Evolutionary conservation across 2,329 filamentous ascomycete genomes (phyloP), one percentile per base, ranked within the genome.

Genomic region (Colletotrichum sp.): DNA sequence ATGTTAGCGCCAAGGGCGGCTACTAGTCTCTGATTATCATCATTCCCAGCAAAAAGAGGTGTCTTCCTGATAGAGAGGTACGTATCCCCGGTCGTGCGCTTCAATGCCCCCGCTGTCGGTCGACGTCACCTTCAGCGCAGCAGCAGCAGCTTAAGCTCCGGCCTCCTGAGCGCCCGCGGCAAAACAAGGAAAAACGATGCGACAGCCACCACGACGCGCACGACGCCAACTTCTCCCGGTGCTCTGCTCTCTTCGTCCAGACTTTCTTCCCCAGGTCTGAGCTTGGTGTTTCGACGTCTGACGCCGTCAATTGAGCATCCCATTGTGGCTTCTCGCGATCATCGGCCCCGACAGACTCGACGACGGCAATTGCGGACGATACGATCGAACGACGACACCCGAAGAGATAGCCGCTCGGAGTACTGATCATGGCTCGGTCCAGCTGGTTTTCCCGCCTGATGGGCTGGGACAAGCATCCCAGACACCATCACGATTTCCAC

Each of bases 381-480:
- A 66, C 36, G 16, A 21, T 39, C 63, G 21, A 24, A 13, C 10
- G 14, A 48, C 48, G 3, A 14, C n/a, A 18, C 32, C 18, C 57
- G n/a, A 30, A 24, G 32, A 48, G 13, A 18, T 10, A 52, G n/a
- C 26, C 1, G 1, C 24, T 48, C 48, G 52, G 36, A 28, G 24
- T 13, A 30, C 10, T 30, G 61, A 63, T 16, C n/a, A 83, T 82
- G 80, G 78, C 71, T 63, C 75, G 81, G 18, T 83, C 83, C 68
- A 83, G 78, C 72, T 84, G 81, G 80, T 79, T 77, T 26, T 75
- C 81, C 34, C 77, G 78, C 66, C 36, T 85, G 18, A 75, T 86
- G 3, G 84, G 84, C 52, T 85, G 83, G 82, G 82, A 85, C 69
- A 78, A 78, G n/a, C 82, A 82, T 32, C 81, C 81, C 7, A 76